Evolutionary conservation across 2,329 filamentous ascomycete species (phyloP), one percentile per base, ranked within the genome.

Genomic region (Penicillium decumbens): DNA sequence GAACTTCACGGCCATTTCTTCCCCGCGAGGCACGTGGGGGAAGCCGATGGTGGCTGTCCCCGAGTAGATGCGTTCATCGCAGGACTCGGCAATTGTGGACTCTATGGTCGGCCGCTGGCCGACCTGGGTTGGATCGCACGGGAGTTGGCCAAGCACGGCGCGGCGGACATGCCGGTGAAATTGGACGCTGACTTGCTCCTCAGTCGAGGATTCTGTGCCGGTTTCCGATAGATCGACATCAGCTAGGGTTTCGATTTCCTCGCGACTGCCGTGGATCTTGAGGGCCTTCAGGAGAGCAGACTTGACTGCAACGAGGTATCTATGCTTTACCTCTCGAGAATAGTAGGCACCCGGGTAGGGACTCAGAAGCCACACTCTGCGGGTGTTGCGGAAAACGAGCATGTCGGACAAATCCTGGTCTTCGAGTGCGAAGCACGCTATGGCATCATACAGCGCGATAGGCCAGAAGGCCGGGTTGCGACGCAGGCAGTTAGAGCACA

Each of bases 401-500:
- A 23, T 10, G 28, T 4, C 38, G 9, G 27, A 23, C 23, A 27
- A 27, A 10, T 40, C 24, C 1, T 12, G 23, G 13, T 27, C 6
- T 18, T 40, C 23, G 10, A 56, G 29, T 5, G 38, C 41, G 5
- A 53, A 56, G 7, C 42, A 33, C 0, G 6, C 5, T n/a, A 8
- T 45, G 1, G 51, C 48, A 25, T 49, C 45, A 6, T 12, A 12
- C 3, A 47, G 10, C 2, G 10, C 3, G 3, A 54, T 33, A 3
- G 25, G 18, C 48, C 51, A 51, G 43, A 41, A 56, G 12, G 45
- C 39, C 25, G 30, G 41, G 32, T 50, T 55, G 10, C 25, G 10
- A 1, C 37, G 15, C 12, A 30, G 29, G n/a, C 54, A 57, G 24
- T 49, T 55, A 13, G 13, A 18, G 29, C 54, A 57, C 15, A 53